Percentiles rank a stretch among this genome's conserved stretches.
Conservation (phyloP, 2,329 filamentous ascomycete species). For the Xylariaceae sp. region DNA sequence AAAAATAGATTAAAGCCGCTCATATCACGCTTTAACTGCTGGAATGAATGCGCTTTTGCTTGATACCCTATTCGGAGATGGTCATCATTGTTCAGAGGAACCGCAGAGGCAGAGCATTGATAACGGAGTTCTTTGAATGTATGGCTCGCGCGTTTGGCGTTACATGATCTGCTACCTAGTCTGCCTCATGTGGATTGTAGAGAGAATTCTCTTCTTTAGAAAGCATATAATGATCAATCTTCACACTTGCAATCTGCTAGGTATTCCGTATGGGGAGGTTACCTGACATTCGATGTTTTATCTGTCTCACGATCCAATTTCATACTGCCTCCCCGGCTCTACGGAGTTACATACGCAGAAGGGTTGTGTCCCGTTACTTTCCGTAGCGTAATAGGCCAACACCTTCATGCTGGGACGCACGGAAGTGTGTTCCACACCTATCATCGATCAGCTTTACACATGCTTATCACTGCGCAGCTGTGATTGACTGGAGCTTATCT, state of each 20-base stretch:
- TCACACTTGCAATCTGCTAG: neutral
- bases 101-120: neutral
- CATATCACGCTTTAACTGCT: neutral
- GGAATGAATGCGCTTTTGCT: constrained; percentile 6
- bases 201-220: too few species aligned
- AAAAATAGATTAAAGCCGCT: constrained; percentile 12
- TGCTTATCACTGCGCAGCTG: constrained; percentile 2
- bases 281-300: too few species aligned
- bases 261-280: neutral
- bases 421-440: neutral
- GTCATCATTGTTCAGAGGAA: constrained; percentile 8
- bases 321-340: too few species aligned
- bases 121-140: constrained; percentile 9
- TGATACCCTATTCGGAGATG: constrained; percentile 17
- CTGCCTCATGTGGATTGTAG: neutral
- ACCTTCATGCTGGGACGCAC: too few species aligned
- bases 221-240: neutral
- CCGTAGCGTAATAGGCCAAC: neutral
- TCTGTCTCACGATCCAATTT: too few species aligned
- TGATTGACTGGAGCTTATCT: constrained; percentile 18
- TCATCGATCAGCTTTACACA: neutral
- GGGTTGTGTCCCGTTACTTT: neutral
- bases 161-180: neutral
- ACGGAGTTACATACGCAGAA: too few species aligned
- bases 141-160: neutral